These are phyloP conservation scores for Pseudozyma thailandica DNA, from an alignment of 1,284 basidiomycete genomes.

Conservation along the genomic window DNA sequence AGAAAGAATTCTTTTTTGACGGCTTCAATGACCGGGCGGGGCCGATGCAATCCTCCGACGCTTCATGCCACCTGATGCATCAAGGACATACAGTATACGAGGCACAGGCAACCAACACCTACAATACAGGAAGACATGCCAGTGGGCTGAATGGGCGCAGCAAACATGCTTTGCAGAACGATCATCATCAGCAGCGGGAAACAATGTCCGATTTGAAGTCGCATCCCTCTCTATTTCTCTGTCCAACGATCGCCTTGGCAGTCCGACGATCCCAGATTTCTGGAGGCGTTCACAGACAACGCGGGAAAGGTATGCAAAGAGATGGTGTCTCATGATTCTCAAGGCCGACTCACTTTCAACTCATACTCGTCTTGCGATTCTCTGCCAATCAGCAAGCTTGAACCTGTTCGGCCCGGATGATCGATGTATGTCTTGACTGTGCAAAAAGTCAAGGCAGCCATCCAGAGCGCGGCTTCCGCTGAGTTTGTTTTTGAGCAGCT, in stretches of 20 bases:
- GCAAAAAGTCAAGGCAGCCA: background rate
- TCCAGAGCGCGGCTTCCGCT: conserved; percentile 6
- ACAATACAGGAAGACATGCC: conserved; percentile 12
- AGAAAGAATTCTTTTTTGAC: conserved; percentile 18
- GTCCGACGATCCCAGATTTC: too few relatives aligned
- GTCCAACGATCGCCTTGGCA: background rate
- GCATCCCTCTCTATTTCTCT: background rate
- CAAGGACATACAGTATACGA: conserved; percentile 9
- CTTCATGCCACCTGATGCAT: background rate
- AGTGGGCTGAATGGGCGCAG: conserved; percentile 18
- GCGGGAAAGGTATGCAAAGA: too few relatives aligned
- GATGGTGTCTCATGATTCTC: too few relatives aligned
- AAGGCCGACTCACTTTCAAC: too few relatives aligned
- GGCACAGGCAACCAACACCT: conserved; percentile 26
- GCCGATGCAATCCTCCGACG: background rate
- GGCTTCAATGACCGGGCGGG: background rate
- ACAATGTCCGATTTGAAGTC: background rate
- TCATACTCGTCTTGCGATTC: too few relatives aligned
- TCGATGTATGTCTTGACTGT: background rate
- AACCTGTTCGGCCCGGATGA: background rate
- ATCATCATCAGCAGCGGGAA: background rate
- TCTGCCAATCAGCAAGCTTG: too few relatives aligned
- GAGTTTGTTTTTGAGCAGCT: background rate
- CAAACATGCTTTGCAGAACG: background rate
- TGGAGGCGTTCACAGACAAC: too few relatives aligned